Evolutionary conservation across 2,329 filamentous ascomycete species (phyloP), one percentile per base, ranked within the genome.

Genomic region (Calonectria crousiana): DNA sequence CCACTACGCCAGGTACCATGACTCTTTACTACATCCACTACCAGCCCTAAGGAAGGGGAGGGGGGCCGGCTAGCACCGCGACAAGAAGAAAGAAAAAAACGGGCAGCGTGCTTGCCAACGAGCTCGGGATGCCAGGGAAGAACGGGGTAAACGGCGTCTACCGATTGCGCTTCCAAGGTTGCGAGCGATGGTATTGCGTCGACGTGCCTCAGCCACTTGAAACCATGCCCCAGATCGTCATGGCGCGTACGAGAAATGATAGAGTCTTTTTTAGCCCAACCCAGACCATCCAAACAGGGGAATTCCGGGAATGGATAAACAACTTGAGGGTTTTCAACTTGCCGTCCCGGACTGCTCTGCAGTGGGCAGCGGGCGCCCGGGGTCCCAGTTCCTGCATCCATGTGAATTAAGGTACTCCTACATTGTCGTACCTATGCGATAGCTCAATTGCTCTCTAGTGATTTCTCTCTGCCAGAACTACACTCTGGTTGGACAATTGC

Each of bases 401-500:
- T 64, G 74, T 65, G 74, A 79, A 71, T 38, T 66, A 66, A 69
- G 52, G 66, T 66, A 69, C 71, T 66, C 66, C 71, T 41, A 62
- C 56, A 62, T 62, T 62, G 71, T 75, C 71, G 71, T 72, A 23
- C 44, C 44, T 47, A 78, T 79, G 69, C 62, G 69, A 80, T 75
- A 78, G 74, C 67, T 23, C 73, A 74, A 70, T 77, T 78, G 78
- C 78, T 78, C 75, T 75, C 78, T 67, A 30, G 69, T 72, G 77
- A 71, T 77, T 65, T 23, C 56, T 72, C 65, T 28, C 52, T 47
- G 44, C 28, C 36, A 71, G 62, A 26, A 66, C 68, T 65, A 64
- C 73, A 66, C 56, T 68, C 76, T 82, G 80, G 80, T 81, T 82
- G 79, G 81, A 74, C 76, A 82, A 81, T 81, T 66, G 74, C 58